Base-by-base conservation (phyloP, 2,329 filamentous ascomycete genomes). In the Trichothecium sympodiale region DNA sequence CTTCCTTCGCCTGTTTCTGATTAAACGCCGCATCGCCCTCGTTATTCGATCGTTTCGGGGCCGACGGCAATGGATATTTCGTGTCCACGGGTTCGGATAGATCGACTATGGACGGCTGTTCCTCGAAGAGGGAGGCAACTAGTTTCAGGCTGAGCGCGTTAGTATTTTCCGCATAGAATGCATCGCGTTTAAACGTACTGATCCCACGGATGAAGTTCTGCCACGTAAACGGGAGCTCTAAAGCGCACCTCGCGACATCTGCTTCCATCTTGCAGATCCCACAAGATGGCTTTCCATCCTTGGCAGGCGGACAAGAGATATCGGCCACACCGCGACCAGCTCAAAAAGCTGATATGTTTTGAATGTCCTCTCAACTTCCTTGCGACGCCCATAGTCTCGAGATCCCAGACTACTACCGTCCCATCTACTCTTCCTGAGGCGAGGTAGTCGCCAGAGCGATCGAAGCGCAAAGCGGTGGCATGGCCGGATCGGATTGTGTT, bases 331-430 rank as follows among this genome's bases (percentile, higher is more conserved):
- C 81, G 74, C 35, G 89, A 95, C 91, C 91, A 98, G 64, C 88
- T 94, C 41, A 98, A 61, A 35, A 85, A 94, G 48, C 94, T 89
- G 38, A 98, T 88, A 54, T 91, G 89, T 53, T 85, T 80, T 34
- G 84, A 94, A 61, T 98, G 91, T 10, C 89, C 91, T 45, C 86
- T 78, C 43, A 98, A 67, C 62, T 96, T 98, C 53, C 87, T 81
- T 39, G 91, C 91, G 4, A 96, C 85, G 27, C 91, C 89, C 70
- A 93, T 94, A 8, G 93, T 98, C 61, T 98, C 93, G 34, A 96
- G 77, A 54, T 98, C 91, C 71, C 94, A 98, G 32, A 98, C 83
- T 37, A 94, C 85, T 29, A 98, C 83, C 5, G 86, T 91, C 46
- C 91, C 91, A 62, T 98, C 91, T 42, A 87, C 84, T 53, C 91